Base-by-base conservation (phyloP, 225 moss, liverwort and hornwort species). In the Rhytidiadelphus loreus region DNA sequence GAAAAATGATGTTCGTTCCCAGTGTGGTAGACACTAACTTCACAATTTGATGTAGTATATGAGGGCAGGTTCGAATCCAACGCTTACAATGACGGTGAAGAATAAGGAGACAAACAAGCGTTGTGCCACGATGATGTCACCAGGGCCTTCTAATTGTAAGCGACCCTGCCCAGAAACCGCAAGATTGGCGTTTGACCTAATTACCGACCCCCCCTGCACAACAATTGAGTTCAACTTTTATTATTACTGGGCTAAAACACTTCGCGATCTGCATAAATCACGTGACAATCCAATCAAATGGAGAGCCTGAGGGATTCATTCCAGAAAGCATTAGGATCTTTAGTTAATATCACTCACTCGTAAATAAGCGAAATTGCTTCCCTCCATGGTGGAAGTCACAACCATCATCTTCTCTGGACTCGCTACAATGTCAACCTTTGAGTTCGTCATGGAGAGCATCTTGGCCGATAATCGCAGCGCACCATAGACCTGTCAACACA, bases 81-180 rank as follows among this genome's bases (percentile, higher is more conserved):
- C 69, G 71, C 96, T 93, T 91, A 98, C 98, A 85, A 86, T 52
- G 71, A 98, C 91, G 76, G 91, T 95, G 84, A 90, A 98, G 88
- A 98, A 98, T 81, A 98, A 91, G 14, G 95, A 98, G 91, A 98
- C 83, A 70, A 98, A 95, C 63, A 98, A 92, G 68, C 95, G 95
- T 73, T 97, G 97, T 56, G 95, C 98, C 80, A 91, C 81, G 37
- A 98, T 95, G 17, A 62, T 35, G 89, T 98, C 97, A 82, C 98
- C 96, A 41, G 80, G 73, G 66, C 95, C 96, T 44, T 81, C 82
- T 55, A 97, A 92, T 48, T 93, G 82, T 89, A 98, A 83, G 24
- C 92, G 87, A 53, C 98, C 98, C 95, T 98, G 97, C 61, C 97
- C 97, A 92, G 90, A 92, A 87, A 98, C 26, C 13, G 92, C 98